Percentiles rank a stretch among this genome's conserved stretches.
Evolutionary conservation across 2,329 filamentous ascomycete species (phyloP).

Genomic region (Alternaria alternata): DNA sequence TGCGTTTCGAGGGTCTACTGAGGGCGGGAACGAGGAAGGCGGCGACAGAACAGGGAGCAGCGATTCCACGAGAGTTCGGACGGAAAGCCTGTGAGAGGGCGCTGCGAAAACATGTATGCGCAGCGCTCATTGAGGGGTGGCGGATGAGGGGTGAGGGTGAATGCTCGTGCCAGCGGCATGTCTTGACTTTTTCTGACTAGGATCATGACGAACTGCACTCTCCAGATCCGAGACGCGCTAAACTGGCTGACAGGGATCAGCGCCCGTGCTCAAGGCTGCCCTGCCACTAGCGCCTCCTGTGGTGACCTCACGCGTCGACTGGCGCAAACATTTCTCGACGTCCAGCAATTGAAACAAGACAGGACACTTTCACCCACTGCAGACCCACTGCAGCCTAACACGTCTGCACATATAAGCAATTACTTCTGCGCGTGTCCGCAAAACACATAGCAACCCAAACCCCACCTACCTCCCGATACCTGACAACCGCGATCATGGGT

Average conservation of each 20-base stretch:
- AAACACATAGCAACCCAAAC: neutral
- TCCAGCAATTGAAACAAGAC: neutral
- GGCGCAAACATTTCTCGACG: slow-evolving; percentile 19
- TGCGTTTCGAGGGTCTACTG: slow-evolving; percentile 29
- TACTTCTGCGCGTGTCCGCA: slow-evolving; percentile 3
- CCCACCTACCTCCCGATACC: neutral
- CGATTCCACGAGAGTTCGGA: slow-evolving; percentile 28
- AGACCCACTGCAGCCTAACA: neutral
- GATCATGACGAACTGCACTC: slow-evolving; percentile 30
- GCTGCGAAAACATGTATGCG: slow-evolving; percentile 49
- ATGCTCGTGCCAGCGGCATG: slow-evolving; percentile 24
- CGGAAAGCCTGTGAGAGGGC: slow-evolving; percentile 49
- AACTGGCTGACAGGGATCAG: slow-evolving; percentile 4
- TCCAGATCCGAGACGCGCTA: slow-evolving; percentile 24
- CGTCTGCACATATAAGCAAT: slow-evolving; percentile 6
- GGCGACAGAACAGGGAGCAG: slow-evolving; percentile 36
- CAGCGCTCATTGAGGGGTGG: slow-evolving; percentile 48
- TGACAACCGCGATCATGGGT: slow-evolving; percentile 30
- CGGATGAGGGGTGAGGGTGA: slow-evolving; percentile 23
- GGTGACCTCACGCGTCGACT: slow-evolving; percentile 21
- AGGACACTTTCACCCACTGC: neutral
- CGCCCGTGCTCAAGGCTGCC: slow-evolving; percentile 16
- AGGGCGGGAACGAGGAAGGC: slow-evolving; percentile 48
- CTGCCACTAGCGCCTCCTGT: slow-evolving; percentile 16
- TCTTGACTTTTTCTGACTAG: slow-evolving; percentile 38